Conservation (phyloP, 768 basidiomycete genomes). For the Rhodotorula paludigena region DNA sequence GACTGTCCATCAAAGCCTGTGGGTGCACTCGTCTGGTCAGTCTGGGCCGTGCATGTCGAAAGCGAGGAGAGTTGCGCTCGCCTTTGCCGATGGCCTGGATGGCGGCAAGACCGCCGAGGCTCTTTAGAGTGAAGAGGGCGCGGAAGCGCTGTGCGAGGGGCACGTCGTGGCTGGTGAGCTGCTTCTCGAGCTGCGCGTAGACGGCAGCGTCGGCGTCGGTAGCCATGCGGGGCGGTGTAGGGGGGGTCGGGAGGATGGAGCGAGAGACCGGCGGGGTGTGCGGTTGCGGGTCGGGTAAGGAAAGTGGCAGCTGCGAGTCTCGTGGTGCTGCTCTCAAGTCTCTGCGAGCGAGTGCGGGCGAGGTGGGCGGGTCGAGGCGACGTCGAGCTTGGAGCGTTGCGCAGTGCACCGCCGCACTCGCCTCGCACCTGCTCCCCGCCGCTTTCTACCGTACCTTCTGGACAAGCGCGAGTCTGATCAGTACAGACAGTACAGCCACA, state of each 20-base stretch:
- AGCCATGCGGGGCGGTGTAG: not conserved
- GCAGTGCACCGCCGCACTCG: not conserved
- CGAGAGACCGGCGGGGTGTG: conserved; percentile 1
- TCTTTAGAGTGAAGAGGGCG: conserved; percentile 86
- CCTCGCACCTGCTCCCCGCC: not conserved
- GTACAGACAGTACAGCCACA: no score
- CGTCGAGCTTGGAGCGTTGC: not conserved
- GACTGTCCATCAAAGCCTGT: conserved; percentile 80
- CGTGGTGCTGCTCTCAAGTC: not conserved
- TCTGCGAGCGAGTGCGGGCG: no score
- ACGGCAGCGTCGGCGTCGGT: conserved; percentile 49
- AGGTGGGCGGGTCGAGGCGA: not conserved
- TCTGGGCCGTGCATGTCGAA: not conserved
- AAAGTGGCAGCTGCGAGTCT: not conserved
- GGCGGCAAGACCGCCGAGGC: conserved; percentile 58
- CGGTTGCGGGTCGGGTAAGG: not conserved
- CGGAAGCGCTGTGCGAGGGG: conserved; percentile 83
- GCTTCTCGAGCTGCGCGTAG: conserved; percentile 64
- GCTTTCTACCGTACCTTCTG: no score
- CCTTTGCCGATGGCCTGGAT: conserved; percentile 82
- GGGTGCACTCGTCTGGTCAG: not conserved
- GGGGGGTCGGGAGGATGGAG: not conserved
- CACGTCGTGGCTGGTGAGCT: conserved; percentile 72
- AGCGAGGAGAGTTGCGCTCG: conserved; percentile 43
- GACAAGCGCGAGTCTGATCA: no score